Percentiles rank a stretch among this genome's conserved stretches.
Conservation (phyloP, 1,139 yeast species). For the Geotrichum fermentans region DNA sequence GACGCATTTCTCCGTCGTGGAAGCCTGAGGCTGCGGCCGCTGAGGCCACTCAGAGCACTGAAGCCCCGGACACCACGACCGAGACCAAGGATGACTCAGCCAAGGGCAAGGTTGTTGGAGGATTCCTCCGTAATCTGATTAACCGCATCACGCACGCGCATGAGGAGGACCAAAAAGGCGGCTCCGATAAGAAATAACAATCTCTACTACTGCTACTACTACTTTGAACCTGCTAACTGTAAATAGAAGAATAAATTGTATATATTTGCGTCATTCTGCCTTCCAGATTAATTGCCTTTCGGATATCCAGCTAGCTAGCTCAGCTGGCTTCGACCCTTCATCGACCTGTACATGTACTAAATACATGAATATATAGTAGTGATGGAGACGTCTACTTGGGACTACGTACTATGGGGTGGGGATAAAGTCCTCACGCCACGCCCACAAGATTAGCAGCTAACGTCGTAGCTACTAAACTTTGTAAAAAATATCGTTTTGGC, state of each 20-base stretch:
- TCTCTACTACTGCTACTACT: not conserved
- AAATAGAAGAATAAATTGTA: not conserved
- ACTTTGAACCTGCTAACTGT: not conserved
- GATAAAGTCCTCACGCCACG: too few relatives aligned
- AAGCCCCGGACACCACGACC: not conserved
- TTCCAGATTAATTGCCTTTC: too few relatives aligned
- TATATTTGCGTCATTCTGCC: not conserved
- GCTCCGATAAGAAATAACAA: constrained; percentile 6
- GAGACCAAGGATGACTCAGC: not conserved
- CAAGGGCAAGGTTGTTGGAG: constrained; percentile 20
- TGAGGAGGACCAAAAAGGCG: constrained; percentile 20
- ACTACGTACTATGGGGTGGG: too few relatives aligned
- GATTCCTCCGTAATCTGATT: constrained; percentile 32
- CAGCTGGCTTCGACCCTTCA: too few relatives aligned
- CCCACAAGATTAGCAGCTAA: too few relatives aligned
- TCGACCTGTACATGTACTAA: too few relatives aligned
- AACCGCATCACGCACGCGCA: constrained; percentile 30
- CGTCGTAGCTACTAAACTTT: too few relatives aligned
- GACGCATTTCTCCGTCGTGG: constrained; percentile 54
- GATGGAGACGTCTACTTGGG: too few relatives aligned
- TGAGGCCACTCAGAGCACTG: not conserved
- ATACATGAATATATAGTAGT: too few relatives aligned
- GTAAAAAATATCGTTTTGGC: too few relatives aligned
- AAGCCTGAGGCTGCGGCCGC: constrained; percentile 24
- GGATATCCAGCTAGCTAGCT: too few relatives aligned